A percentile compares a stretch with the other conserved stretches of the same genome.
Evolutionary conservation across 805 yeast genomes (phyloP).

Genomic region (Saccharomyces cerevisiae): DNA sequence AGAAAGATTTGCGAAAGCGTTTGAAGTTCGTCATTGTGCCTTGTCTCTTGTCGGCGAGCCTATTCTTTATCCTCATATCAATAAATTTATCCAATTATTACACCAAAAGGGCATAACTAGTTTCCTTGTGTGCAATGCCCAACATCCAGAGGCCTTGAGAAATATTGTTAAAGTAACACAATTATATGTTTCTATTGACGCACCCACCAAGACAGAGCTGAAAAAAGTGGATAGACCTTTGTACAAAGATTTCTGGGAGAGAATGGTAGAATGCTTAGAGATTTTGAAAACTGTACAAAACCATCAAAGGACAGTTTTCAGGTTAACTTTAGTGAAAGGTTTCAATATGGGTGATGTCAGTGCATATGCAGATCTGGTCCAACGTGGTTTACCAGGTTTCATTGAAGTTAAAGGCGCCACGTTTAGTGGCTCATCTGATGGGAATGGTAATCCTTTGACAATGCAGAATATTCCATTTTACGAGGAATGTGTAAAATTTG

Average conservation of each 20-base stretch:
- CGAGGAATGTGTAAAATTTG: slow-evolving; percentile 79
- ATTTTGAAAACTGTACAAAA: slow-evolving; percentile 63
- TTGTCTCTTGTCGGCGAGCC: slow-evolving; percentile 92
- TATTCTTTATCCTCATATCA: slow-evolving; percentile 84
- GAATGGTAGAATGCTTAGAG: slow-evolving; percentile 72
- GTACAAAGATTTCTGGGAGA: slow-evolving; percentile 87
- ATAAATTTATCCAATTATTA: slow-evolving; percentile 70
- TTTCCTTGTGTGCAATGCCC: slow-evolving; percentile 90
- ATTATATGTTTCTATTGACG: slow-evolving; percentile 86
- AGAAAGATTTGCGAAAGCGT: slow-evolving; percentile 85
- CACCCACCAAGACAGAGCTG: slow-evolving; percentile 74
- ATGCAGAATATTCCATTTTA: slow-evolving; percentile 95
- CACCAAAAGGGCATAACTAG: slow-evolving; percentile 77
- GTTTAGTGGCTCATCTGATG: slow-evolving; percentile 81
- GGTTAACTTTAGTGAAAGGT: slow-evolving; percentile 85
- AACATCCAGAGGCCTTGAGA: slow-evolving; percentile 79
- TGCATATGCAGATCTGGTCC: slow-evolving; percentile 83
- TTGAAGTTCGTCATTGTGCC: slow-evolving; percentile 84
- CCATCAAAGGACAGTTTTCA: slow-evolving; percentile 84
- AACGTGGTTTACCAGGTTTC: slow-evolving; percentile 72
- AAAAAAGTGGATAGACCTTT: slow-evolving; percentile 83
- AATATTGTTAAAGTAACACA: slow-evolving; percentile 74
- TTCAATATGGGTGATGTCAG: slow-evolving; percentile 75
- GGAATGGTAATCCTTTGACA: slow-evolving; percentile 80
- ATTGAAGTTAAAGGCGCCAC: slow-evolving; percentile 94